These are phyloP conservation scores for Scedosporium aurantiacum DNA, from an alignment of 2,329 filamentous ascomycete species.

Conservation along the genomic window DNA sequence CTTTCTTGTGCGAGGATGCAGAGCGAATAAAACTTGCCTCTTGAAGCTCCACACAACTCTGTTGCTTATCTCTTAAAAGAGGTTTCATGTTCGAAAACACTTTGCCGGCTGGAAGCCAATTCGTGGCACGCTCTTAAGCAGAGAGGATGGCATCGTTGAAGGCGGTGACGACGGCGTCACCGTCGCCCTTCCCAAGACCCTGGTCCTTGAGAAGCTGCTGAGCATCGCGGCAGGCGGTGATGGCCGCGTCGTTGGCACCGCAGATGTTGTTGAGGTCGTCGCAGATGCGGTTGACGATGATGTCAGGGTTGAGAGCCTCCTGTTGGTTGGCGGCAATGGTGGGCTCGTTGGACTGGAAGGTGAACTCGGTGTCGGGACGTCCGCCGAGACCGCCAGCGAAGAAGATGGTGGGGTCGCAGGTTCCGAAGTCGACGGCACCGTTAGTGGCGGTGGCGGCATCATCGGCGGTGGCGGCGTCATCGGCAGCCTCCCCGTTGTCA, in stretches of 20 bases:
- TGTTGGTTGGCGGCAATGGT: constrained; percentile 47
- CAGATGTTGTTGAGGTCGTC: constrained; percentile 60
- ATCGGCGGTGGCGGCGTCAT: constrained; percentile 1
- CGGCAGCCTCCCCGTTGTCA: constrained; percentile 17
- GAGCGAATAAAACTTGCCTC: constrained; percentile 1
- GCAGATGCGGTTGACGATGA: constrained; percentile 63
- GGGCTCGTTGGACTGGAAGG: constrained; percentile 56
- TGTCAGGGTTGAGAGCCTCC: constrained; percentile 60
- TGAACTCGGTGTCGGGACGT: constrained; percentile 47
- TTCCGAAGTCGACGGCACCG: constrained; percentile 35
- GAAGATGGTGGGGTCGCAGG: constrained; percentile 46
- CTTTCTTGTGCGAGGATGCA: background rate
- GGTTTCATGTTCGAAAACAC: background rate
- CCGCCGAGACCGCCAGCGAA: constrained; percentile 47
- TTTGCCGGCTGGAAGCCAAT: background rate
- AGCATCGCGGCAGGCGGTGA: constrained; percentile 39
- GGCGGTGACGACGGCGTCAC: constrained; percentile 8
- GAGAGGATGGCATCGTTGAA: constrained; percentile 10
- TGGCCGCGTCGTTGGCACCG: constrained; percentile 48
- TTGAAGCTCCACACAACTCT: background rate
- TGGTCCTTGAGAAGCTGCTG: constrained; percentile 24
- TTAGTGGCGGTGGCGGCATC: constrained; percentile 19
- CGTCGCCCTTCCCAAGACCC: constrained; percentile 9
- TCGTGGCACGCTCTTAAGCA: background rate
- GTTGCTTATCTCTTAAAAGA: background rate